Evolutionary conservation across 441 rosid genomes (phyloP).

Genomic region (Flueggea neowawraea): DNA sequence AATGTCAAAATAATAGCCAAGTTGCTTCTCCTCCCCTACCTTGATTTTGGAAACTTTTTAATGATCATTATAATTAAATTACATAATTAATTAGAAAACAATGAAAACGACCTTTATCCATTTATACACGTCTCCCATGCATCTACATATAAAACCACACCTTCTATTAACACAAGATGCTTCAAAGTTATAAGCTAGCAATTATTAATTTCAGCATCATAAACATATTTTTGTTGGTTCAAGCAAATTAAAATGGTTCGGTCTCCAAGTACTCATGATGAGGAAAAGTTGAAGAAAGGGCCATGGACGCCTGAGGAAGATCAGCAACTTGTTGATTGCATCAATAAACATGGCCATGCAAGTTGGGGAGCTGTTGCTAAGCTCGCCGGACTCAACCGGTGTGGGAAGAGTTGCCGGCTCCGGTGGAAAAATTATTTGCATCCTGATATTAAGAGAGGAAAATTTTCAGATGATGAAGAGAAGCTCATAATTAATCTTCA

Average conservation of each 20-base stretch:
- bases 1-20: not conserved
- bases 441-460: constrained; percentile 82
- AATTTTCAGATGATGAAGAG: constrained; percentile 70
- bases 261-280: constrained; percentile 63
- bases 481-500: constrained; percentile 62
- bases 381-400: constrained; percentile 63
- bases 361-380: constrained; percentile 82
- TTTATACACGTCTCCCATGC: constrained; percentile 15
- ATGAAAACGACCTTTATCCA: constrained; percentile 14
- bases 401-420: constrained; percentile 81
- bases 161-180: constrained; percentile 1
- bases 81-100: not conserved
- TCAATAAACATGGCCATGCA: constrained; percentile 68
- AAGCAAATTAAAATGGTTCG: constrained; percentile 43
- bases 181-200: not conserved
- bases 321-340: constrained; percentile 50
- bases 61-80: not conserved
- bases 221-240: not conserved
- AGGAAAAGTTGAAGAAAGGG: constrained; percentile 65
- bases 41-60: constrained; percentile 11
- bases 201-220: not conserved
- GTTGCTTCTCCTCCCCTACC: constrained; percentile 7
- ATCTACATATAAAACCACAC: constrained; percentile 15
- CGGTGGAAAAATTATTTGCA: constrained; percentile 80
- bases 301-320: constrained; percentile 92